Percentiles rank a stretch among this genome's conserved stretches.
Conservation (phyloP, 306 rosid species). For the Malus sieversii region DNA sequence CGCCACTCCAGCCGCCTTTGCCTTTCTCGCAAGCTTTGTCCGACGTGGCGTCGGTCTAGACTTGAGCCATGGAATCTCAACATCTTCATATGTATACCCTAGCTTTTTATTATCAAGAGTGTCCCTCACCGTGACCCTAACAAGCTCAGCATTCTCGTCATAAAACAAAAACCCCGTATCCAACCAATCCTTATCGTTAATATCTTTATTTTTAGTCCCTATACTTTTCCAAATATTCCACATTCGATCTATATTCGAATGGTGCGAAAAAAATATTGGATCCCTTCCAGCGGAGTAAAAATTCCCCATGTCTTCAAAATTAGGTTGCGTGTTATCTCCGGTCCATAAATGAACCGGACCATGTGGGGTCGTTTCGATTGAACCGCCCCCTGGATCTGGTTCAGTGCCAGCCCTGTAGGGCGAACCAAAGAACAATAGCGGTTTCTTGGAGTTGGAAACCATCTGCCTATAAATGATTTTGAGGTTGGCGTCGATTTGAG, state of each 20-base stretch:
- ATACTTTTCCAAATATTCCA: slow-evolving; percentile 72
- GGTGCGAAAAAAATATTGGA: slow-evolving; percentile 62
- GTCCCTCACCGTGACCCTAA: slow-evolving; percentile 56
- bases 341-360: slow-evolving; percentile 44
- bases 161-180: slow-evolving; percentile 58
- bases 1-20: slow-evolving; percentile 28
- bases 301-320: slow-evolving; percentile 61
- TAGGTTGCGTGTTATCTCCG: slow-evolving; percentile 42
- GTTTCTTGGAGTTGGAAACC: slow-evolving; percentile 44
- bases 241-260: slow-evolving; percentile 60
- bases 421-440: slow-evolving; percentile 43
- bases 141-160: slow-evolving; percentile 55
- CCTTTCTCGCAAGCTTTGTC: neutral
- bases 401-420: slow-evolving; percentile 50
- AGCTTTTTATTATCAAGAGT: slow-evolving; percentile 41
- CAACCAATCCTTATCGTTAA: slow-evolving; percentile 46
- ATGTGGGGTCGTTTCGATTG: slow-evolving; percentile 54
- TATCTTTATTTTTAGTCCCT: slow-evolving; percentile 34
- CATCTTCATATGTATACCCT: slow-evolving; percentile 60
- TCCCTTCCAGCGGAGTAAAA: slow-evolving; percentile 72
- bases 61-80: slow-evolving; percentile 53
- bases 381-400: slow-evolving; percentile 42
- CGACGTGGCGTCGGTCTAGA: slow-evolving; percentile 40
- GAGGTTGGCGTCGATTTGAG: slow-evolving; percentile 25
- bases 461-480: slow-evolving; percentile 57